Evolutionary conservation across 305 asterid species (phyloP).

Genomic region (Andrographis paniculata): DNA sequence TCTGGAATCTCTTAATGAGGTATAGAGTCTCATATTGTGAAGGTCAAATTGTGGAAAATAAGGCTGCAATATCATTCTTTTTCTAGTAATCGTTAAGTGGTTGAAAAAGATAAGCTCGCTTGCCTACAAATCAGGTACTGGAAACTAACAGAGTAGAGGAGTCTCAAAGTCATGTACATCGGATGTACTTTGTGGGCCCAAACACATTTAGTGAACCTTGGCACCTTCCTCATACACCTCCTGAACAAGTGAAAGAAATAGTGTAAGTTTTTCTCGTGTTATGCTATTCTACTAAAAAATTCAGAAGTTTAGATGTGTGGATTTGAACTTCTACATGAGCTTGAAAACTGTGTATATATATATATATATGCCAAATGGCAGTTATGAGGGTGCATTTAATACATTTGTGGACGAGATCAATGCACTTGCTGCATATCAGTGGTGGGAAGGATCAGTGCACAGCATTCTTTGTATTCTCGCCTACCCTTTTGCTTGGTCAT

Average conservation of each 20-base stretch:
- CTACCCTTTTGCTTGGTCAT: slow-evolving; percentile 97
- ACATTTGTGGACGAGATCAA: slow-evolving; percentile 89
- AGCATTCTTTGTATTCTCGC: slow-evolving; percentile 75
- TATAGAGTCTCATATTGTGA: too few species aligned
- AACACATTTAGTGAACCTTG: slow-evolving; percentile 95
- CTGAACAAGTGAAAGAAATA: slow-evolving; percentile 81
- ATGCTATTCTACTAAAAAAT: not conserved
- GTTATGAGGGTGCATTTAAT: slow-evolving; percentile 92
- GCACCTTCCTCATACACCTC: slow-evolving; percentile 98
- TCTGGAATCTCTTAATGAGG: slow-evolving; percentile 98
- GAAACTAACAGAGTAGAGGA: slow-evolving; percentile 98
- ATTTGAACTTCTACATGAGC: not conserved
- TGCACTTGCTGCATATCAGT: slow-evolving; percentile 83
- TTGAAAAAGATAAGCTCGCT: slow-evolving; percentile 15
- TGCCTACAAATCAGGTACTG: slow-evolving; percentile 74
- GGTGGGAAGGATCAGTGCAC: slow-evolving; percentile 99
- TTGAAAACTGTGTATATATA: not conserved
- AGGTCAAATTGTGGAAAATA: too few species aligned
- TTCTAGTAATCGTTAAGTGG: too few species aligned
- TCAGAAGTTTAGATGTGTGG: too few species aligned
- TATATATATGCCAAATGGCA: slow-evolving; percentile 33
- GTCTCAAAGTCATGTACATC: slow-evolving; percentile 94
- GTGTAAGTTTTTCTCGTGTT: slow-evolving; percentile 73
- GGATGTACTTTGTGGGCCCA: slow-evolving; percentile 92
- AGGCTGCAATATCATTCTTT: not conserved